Base-by-base conservation (phyloP, 768 basidiomycete genomes). In the Chalciporus piperatus region DNA sequence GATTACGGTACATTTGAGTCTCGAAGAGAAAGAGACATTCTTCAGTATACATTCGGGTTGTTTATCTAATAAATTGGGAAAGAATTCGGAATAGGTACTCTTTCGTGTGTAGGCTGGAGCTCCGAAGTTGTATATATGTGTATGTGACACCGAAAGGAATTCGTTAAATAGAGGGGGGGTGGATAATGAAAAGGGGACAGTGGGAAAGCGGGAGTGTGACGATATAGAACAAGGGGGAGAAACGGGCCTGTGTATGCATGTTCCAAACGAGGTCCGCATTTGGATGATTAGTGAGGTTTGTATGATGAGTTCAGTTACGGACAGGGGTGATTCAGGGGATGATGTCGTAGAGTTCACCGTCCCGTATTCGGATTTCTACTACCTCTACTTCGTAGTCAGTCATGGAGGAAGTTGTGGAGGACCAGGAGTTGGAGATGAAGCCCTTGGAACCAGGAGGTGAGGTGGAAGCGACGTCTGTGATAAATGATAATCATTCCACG, bases 371-470 rank as follows among this genome's bases (percentile, higher is more conserved):
- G 67, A 92, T 93, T 72, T 91, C 88, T 59, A 89, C 90, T 33
- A 92, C 89, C 68, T 92, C 89, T 53, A 92, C 83, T 64, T 91
- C 88, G 58, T 88, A 90, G 59, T 89, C 87, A 55, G 79, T 81
- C 56, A 87, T 69, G 48, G 80, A 80, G 41, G 83, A 80, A 66
- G 81, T 81, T 43, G 79, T 80, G 45, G 87, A 85, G 12, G 86
- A 84, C 35, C 80, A 78, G 39, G 86, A 86, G 45, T 82, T 81
- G 50, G 84, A 84, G 60, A 84, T 73, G 67, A 84, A 85, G 52
- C 83, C 80, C 47, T 66, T 71, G 17, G 84, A 79, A 62, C 81
- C 85, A 25, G 88, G 87, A 39, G 89, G 88, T 20, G 89, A 92
- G 19, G 87, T 91, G 39, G 89, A 91, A 14, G 88, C 85, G 48